Base-by-base conservation (phyloP, 2,329 filamentous ascomycete genomes). In the Botrytis galanthina region DNA sequence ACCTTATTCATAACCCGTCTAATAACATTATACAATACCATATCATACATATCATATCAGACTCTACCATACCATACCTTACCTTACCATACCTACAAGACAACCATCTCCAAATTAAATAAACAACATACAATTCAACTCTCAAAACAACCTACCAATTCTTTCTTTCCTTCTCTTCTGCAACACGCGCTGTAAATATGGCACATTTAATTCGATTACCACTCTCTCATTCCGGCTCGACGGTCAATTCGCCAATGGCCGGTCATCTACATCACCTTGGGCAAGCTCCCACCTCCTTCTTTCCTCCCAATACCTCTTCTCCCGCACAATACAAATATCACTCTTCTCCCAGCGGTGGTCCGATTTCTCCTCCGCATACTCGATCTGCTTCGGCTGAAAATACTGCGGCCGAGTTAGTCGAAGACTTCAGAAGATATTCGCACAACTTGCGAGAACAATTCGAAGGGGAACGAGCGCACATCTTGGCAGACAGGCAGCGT, bases 401-500 rank as follows among this genome's bases (percentile, higher is more conserved):
- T 20, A 76, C 68, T 16, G 62, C 71, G 18, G 77, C 77, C 12
- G 75, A 76, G 4, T 73, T 81, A 59, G 69, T 81, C 10, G 80
- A 81, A 70, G 78, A 81, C 71, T 81, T 78, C 77, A 73, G 80
- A 46, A 73, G 67, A 26, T 81, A 80, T 68, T 79, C 80, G 0
- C 74, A 77, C 71, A 80, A 77, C 59, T 59, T 81, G 42, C 73
- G 80, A 68, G 75, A 64, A 42, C 80, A 82, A 71, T 73, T 71
- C 70, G 76, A 80, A 63, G 80, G 80, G 59, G 80, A 81, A 74
- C 76, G 77, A 72, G 77, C 78, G 68, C 80, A 82, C 67, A 79
- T 81, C 75, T 54, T 71, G 44, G 80, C 79, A 10, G 80, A 81
- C 62, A 62, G 80, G 70, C 75, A 74, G 20, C 74, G 80, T 42